Percentiles rank a stretch among this genome's conserved stretches.
These are phyloP conservation scores for Pichia sp. DNA, from an alignment of 1,139 yeast genomes.

Conservation along the genomic window DNA sequence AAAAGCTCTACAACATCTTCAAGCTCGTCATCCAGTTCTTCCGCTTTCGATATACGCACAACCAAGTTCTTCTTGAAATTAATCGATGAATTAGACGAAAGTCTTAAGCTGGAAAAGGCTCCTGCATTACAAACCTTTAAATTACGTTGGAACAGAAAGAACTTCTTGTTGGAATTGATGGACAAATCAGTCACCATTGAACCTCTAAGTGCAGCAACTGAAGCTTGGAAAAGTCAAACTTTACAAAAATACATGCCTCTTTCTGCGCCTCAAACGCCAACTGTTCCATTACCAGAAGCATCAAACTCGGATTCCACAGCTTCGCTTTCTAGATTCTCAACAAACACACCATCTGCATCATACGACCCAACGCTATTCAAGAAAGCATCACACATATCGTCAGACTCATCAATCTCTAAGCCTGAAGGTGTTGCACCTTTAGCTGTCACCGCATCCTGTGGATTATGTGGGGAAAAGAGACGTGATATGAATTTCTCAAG, in stretches of 20 bases:
- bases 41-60: conserved; percentile 36
- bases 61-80: conserved; percentile 64
- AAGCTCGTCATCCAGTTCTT: background rate
- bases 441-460: conserved; percentile 72
- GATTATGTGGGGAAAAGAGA: conserved; percentile 78
- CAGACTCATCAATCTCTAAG: too few species aligned
- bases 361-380: conserved; percentile 16
- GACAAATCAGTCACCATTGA: conserved; percentile 85
- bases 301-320: conserved; percentile 5
- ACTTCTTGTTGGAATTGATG: conserved; percentile 57
- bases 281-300: conserved; percentile 7
- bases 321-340: conserved; percentile 10
- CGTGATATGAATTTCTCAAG: conserved; percentile 73
- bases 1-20: background rate
- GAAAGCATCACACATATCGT: conserved; percentile 8
- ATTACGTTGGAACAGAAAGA: conserved; percentile 54
- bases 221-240: conserved; percentile 46
- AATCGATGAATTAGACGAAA: conserved; percentile 78
- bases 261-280: conserved; percentile 8
- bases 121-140: conserved; percentile 38
- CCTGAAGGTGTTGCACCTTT: conserved; percentile 46
- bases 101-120: conserved; percentile 56
- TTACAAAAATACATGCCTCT: conserved; percentile 14
- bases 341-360: conserved; percentile 2
- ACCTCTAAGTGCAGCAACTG: conserved; percentile 85